Base-by-base conservation (phyloP, 1,284 basidiomycete genomes). In the Melampsora abietis-canadensis region DNA sequence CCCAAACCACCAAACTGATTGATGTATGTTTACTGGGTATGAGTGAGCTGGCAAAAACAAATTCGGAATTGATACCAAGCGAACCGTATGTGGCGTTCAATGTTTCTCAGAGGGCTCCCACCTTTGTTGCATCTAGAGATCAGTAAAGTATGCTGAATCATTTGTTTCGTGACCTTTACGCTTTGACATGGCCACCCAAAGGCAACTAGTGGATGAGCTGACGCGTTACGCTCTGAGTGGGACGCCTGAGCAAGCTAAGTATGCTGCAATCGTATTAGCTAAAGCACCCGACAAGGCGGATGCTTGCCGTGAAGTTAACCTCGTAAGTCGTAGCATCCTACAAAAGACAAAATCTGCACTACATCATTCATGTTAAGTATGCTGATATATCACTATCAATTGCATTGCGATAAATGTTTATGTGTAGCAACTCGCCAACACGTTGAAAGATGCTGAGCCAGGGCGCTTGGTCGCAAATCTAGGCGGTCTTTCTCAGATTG, bases 231-330 rank as follows among this genome's bases (percentile, higher is more conserved):
- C 87, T 0, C 81, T 88, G 44, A 86, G 87, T 12, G 85, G 87
- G 0, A 87, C 89, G 44, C 84, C 84, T 21, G 84, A 87, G 21
- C 88, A 91, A 79, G 90, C 93, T 24, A 98, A 98, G 82, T 94
- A 92, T 81, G 92, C 93, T 0, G 88, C 91, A 0, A 87, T 92
- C 30, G 84, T 94, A 63, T 79, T 97, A 10, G 87, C 90, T 0
- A 78, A 80, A 19, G 79, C 81, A 19, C 65, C 54, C 12, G 76
- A 51, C 1, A 85, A 86, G 77, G 84, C 84, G 57, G 87, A 86
- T 75, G 84, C 87, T 54, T 83, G 85, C 15, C 84, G 86, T 4
- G 84, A 85, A 0, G 77, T 85, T 0, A 85, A 92, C 60, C 86
- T 90, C 77, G 93, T 93, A 67, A 73, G 64, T 31, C 30, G 17